Evolutionary conservation across 1,139 yeast species (phyloP).

Genomic region (Saccharomyces hybrid): DNA sequence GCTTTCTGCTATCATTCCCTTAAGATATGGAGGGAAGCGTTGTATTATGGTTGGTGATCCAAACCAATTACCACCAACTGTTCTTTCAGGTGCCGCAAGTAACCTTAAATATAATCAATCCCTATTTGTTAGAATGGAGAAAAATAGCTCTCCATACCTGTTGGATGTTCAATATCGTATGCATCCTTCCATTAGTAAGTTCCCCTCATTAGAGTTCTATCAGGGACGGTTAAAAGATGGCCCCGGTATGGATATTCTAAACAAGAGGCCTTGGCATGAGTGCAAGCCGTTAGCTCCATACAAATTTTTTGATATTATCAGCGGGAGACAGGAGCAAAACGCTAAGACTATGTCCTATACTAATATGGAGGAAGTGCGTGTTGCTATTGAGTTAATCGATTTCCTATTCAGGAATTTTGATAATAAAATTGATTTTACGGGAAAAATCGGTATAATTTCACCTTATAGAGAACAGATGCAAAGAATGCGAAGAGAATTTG

Average conservation of each 20-base stretch:
- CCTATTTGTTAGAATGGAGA: slow-evolving; percentile 89
- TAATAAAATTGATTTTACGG: slow-evolving; percentile 45
- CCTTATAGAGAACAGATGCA: slow-evolving; percentile 88
- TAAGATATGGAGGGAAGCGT: slow-evolving; percentile 81
- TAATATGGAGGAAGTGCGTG: slow-evolving; percentile 61
- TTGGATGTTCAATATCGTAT: slow-evolving; percentile 95
- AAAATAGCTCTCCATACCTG: slow-evolving; percentile 52
- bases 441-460: slow-evolving; percentile 82
- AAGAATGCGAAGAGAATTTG: slow-evolving; percentile 49
- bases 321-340: slow-evolving; percentile 59
- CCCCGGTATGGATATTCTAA: slow-evolving; percentile 50
- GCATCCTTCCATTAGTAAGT: slow-evolving; percentile 86
- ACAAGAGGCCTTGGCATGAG: slow-evolving; percentile 70
- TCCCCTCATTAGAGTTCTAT: slow-evolving; percentile 84
- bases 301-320: slow-evolving; percentile 63
- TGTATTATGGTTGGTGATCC: slow-evolving; percentile 99
- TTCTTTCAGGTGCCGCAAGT: slow-evolving; percentile 85
- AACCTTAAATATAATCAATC: slow-evolving; percentile 78
- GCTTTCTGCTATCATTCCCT: slow-evolving; percentile 81
- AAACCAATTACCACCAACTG: slow-evolving; percentile 96
- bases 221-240: slow-evolving; percentile 68
- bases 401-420: slow-evolving; percentile 45
- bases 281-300: slow-evolving; percentile 57
- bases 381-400: slow-evolving; percentile 64
- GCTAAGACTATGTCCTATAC: slow-evolving; percentile 58